A percentile compares a stretch with the other conserved stretches of the same genome.
Conservation (phyloP, 345 rosid species). For the Corchorus olitorius region DNA sequence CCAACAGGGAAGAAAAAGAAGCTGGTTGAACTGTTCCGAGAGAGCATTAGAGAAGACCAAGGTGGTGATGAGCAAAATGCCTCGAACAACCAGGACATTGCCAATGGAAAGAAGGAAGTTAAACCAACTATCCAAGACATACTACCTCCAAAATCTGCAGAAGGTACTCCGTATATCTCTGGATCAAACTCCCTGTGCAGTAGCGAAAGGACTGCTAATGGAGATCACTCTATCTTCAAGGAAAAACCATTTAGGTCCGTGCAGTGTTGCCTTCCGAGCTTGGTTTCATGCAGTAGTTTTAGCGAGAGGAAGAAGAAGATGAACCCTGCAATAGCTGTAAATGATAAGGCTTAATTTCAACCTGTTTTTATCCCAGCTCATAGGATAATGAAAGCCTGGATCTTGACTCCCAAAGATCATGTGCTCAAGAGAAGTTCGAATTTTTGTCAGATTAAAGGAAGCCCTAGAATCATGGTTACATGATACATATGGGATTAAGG, state of each 20-base stretch:
- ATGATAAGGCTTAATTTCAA: constrained; percentile 31
- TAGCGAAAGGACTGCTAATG: constrained; percentile 54
- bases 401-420: constrained; percentile 5
- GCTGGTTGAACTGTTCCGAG: constrained; percentile 72
- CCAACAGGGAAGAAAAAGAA: constrained; percentile 66
- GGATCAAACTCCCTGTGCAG: constrained; percentile 52
- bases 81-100: constrained; percentile 19
- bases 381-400: constrained; percentile 18
- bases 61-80: constrained; percentile 32
- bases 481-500: constrained; percentile 4
- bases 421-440: background rate
- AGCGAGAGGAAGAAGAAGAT: constrained; percentile 77
- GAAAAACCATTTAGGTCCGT: constrained; percentile 46
- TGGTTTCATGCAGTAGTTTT: constrained; percentile 56
- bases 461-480: background rate
- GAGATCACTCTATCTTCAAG: constrained; percentile 35
- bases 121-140: constrained; percentile 37
- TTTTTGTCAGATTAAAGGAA: background rate
- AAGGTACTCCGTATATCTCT: constrained; percentile 53
- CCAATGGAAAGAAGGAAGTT: constrained; percentile 27
- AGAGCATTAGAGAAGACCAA: constrained; percentile 50
- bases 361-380: no score
- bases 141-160: constrained; percentile 40
- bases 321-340: constrained; percentile 43
- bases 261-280: constrained; percentile 80